A percentile compares a stretch with the other conserved stretches of the same genome.
phyloP scores from a whole-genome alignment of 139 green algal genomes.

The Nannochloris sp. region DNA sequence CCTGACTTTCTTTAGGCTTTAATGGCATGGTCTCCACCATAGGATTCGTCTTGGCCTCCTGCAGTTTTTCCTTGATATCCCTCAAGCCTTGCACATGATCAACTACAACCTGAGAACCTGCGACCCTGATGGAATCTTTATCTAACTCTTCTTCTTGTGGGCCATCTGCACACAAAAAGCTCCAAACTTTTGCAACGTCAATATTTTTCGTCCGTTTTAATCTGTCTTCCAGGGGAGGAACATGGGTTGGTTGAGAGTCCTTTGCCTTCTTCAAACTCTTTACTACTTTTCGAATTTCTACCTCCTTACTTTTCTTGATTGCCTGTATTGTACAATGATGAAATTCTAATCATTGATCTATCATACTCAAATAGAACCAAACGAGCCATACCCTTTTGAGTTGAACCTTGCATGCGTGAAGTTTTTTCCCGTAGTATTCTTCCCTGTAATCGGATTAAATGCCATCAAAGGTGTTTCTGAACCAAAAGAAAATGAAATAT shows the following conservation, averaged over 20 bases:
- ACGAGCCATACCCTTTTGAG: background rate
- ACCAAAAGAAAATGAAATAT: no score
- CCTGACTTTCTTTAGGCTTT: no score
- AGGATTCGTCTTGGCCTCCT: background rate
- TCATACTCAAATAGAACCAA: no score
- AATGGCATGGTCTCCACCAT: no score
- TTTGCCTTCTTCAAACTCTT: background rate
- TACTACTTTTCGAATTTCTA: slow-evolving; percentile 5
- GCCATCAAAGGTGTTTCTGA: background rate
- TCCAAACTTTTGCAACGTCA: background rate
- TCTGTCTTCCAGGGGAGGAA: background rate
- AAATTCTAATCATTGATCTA: background rate
- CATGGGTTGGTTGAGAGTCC: background rate
- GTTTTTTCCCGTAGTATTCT: slow-evolving; percentile 2
- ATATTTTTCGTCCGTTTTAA: background rate
- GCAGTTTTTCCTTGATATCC: background rate
- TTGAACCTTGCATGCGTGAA: background rate
- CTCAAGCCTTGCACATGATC: background rate
- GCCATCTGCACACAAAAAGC: background rate
- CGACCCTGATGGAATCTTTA: background rate
- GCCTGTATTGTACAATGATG: background rate
- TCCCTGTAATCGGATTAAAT: slow-evolving; percentile 3
- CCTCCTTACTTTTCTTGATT: slow-evolving; percentile 9
- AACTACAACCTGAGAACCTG: background rate
- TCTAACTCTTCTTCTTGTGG: no score